Evolutionary conservation across 805 yeast species (phyloP).

Genomic region (Saccharomyces paradoxus): DNA sequence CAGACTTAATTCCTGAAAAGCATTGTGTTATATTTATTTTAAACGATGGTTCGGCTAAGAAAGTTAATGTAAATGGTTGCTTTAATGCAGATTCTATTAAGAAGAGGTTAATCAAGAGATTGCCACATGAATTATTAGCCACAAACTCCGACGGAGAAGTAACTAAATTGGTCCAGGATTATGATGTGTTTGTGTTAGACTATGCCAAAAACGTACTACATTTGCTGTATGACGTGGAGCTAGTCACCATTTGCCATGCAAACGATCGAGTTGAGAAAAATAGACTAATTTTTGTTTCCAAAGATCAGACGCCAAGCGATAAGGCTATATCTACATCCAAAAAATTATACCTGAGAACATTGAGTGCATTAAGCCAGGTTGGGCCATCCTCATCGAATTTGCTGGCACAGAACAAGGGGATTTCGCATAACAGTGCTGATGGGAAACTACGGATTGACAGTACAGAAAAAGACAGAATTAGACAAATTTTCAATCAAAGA

Average conservation of each 20-base stretch:
- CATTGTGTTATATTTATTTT: constrained; percentile 57
- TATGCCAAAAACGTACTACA: constrained; percentile 34
- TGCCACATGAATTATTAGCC: constrained; percentile 29
- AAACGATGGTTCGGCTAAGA: constrained; percentile 63
- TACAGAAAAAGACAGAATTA: constrained; percentile 22
- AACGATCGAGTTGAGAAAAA: constrained; percentile 61
- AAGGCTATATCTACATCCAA: constrained; percentile 51
- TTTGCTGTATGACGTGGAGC: constrained; percentile 64
- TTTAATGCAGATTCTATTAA: constrained; percentile 74
- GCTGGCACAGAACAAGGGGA: not conserved
- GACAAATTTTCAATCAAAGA: constrained; percentile 67
- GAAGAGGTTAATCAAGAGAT: constrained; percentile 52
- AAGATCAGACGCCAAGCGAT: constrained; percentile 53
- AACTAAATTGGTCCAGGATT: constrained; percentile 30
- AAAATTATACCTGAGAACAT: constrained; percentile 32
- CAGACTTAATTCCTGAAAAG: constrained; percentile 32
- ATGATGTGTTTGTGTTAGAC: constrained; percentile 56
- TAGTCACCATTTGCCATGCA: constrained; percentile 76
- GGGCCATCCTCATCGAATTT: constrained; percentile 5
- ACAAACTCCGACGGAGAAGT: constrained; percentile 17
- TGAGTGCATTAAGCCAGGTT: constrained; percentile 15
- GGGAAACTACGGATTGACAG: constrained; percentile 16
- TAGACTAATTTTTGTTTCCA: constrained; percentile 58
- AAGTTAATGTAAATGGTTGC: constrained; percentile 68
- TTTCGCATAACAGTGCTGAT: not conserved